Percentiles rank a stretch among this genome's conserved stretches.
These are phyloP conservation scores for Jamesozyma hellenica DNA, from an alignment of 805 yeast genomes.

Conservation along the genomic window DNA sequence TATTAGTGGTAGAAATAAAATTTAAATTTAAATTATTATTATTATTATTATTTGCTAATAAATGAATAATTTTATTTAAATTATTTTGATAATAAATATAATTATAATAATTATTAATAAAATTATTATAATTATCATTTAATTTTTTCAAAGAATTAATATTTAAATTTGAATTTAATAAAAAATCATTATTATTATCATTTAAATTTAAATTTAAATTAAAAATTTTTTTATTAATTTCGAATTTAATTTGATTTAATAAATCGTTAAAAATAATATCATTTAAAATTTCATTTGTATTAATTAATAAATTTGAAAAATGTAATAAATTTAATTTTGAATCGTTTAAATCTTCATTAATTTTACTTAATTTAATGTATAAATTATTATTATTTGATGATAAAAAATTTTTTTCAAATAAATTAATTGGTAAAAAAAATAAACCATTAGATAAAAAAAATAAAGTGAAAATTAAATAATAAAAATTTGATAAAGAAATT, in stretches of 20 bases:
- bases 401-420: constrained; percentile 11
- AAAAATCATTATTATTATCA: constrained; percentile 2
- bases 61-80: constrained; percentile 21
- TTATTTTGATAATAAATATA: constrained; percentile 20
- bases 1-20: not conserved
- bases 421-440: constrained; percentile 20
- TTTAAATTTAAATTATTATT: too few species aligned
- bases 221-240: constrained; percentile 16
- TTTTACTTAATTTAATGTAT: constrained; percentile 24
- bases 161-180: not conserved
- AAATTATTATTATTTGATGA: constrained; percentile 12
- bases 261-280: constrained; percentile 19
- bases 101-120: constrained; percentile 24
- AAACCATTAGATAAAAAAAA: constrained; percentile 23
- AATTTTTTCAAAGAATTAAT: constrained; percentile 12
- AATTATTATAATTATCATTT: constrained; percentile 22
- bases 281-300: constrained; percentile 10
- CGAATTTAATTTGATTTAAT: constrained; percentile 21
- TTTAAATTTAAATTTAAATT: constrained; percentile 10
- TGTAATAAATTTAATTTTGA: constrained; percentile 21
- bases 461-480: constrained; percentile 24
- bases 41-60: constrained; percentile 15
- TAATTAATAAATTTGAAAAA: constrained; percentile 17
- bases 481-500: constrained; percentile 26
- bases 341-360: constrained; percentile 27